phyloP scores from a whole-genome alignment of 2,329 filamentous ascomycete genomes.

The Cordyceps cicadae region DNA sequence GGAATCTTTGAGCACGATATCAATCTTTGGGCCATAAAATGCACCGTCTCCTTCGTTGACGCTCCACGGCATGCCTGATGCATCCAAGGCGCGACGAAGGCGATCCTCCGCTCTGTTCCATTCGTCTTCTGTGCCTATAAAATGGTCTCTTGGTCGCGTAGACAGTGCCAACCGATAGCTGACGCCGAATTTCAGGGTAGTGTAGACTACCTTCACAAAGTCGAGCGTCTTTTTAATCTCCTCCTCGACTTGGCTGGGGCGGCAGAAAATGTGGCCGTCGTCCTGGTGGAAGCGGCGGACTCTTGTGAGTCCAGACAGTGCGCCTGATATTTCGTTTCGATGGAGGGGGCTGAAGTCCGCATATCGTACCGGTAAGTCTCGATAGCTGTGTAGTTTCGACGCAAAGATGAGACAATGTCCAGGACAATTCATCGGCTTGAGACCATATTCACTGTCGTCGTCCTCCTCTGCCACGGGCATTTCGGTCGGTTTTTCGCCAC shows the following conservation, averaged over 20 bases:
- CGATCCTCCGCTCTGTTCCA: slow-evolving; percentile 40
- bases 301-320: slow-evolving; percentile 72
- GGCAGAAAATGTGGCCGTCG: slow-evolving; percentile 85
- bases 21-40: slow-evolving; percentile 89
- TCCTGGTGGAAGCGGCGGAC: slow-evolving; percentile 86
- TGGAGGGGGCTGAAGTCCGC: slow-evolving; percentile 85
- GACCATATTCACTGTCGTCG: slow-evolving; percentile 63
- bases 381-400: slow-evolving; percentile 63
- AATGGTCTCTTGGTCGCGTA: slow-evolving; percentile 67
- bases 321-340: slow-evolving; percentile 75
- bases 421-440: slow-evolving; percentile 92
- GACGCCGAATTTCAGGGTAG: slow-evolving; percentile 56
- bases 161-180: slow-evolving; percentile 70
- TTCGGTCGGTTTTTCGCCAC: slow-evolving; percentile 3
- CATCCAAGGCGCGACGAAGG: slow-evolving; percentile 39
- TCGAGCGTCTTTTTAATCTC: slow-evolving; percentile 68
- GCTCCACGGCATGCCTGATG: slow-evolving; percentile 65
- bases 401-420: slow-evolving; percentile 81
- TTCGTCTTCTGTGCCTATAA: slow-evolving; percentile 65
- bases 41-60: slow-evolving; percentile 76
- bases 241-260: slow-evolving; percentile 62
- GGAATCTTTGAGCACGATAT: slow-evolving; percentile 71
- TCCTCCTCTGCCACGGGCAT: slow-evolving; percentile 37
- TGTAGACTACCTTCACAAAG: slow-evolving; percentile 66
- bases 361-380: slow-evolving; percentile 73